A percentile compares a stretch with the other conserved stretches of the same genome.
Evolutionary conservation across 176 grass and related monocot genomes (phyloP).

Genomic region (Paspalum vaginatum): DNA sequence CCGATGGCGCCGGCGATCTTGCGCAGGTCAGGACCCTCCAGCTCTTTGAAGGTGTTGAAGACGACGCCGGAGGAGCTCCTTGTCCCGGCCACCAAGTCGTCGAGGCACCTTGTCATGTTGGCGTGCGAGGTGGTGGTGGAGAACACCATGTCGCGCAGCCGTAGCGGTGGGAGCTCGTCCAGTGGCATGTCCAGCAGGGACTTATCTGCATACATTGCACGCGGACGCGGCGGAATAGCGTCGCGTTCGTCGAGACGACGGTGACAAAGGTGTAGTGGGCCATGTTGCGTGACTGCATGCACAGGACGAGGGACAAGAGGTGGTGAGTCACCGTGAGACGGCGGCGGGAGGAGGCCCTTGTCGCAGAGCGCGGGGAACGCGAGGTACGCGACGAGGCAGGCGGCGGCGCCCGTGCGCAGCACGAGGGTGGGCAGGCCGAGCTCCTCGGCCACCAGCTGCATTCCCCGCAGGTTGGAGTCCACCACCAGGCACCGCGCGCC

Average conservation of each 20-base stretch:
- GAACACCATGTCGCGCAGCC: constrained; percentile 32
- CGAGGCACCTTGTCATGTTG: constrained; percentile 7
- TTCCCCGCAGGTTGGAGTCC: constrained; percentile 21
- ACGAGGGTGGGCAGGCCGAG: constrained; percentile 24
- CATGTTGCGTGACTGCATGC: too few relatives aligned
- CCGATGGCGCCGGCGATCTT: constrained; percentile 4
- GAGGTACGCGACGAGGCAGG: constrained; percentile 28
- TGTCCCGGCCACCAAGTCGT: background rate
- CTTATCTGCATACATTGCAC: too few relatives aligned
- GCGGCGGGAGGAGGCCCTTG: background rate
- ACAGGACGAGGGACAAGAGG: background rate
- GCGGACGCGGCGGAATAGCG: too few relatives aligned
- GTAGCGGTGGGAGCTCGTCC: constrained; percentile 39
- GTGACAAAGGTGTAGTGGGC: too few relatives aligned
- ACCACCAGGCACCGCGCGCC: constrained; percentile 3
- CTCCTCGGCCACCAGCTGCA: constrained; percentile 19
- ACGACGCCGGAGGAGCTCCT: constrained; percentile 32
- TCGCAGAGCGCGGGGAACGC: constrained; percentile 23
- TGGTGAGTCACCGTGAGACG: background rate
- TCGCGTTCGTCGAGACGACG: too few relatives aligned
- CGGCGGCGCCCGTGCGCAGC: constrained; percentile 3
- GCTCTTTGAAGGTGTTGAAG: constrained; percentile 39
- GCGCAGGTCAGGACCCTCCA: constrained; percentile 9
- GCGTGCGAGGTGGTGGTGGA: background rate
- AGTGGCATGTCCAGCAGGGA: constrained; percentile 16